Evolutionary conservation across 805 yeast species (phyloP).

Genomic region (Zygoascus bituminiphila): DNA sequence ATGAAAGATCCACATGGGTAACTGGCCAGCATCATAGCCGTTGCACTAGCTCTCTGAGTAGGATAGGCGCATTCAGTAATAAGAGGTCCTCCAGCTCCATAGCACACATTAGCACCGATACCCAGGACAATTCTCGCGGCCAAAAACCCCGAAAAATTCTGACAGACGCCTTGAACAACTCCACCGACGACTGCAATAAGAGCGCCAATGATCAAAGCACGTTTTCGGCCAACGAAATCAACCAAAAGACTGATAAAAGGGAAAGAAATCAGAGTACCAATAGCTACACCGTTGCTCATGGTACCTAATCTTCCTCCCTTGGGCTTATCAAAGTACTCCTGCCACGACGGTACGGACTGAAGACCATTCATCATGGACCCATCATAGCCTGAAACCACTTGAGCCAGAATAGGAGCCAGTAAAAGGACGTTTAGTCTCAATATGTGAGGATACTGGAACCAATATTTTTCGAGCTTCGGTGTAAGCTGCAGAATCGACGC

Average conservation of each 20-base stretch:
- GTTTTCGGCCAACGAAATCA: slow-evolving; percentile 9
- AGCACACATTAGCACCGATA: slow-evolving; percentile 20
- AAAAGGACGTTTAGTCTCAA: slow-evolving; percentile 13
- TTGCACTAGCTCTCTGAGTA: slow-evolving; percentile 47
- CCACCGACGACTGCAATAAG: slow-evolving; percentile 6
- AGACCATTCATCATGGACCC: slow-evolving; percentile 18
- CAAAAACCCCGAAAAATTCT: neutral
- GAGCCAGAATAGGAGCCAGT: slow-evolving; percentile 13
- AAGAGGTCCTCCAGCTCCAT: slow-evolving; percentile 52
- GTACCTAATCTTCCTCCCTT: slow-evolving; percentile 14
- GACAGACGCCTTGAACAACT: slow-evolving; percentile 1
- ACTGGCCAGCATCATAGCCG: slow-evolving; percentile 1
- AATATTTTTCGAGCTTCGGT: slow-evolving; percentile 13
- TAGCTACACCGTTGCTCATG: slow-evolving; percentile 24
- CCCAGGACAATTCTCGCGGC: slow-evolving; percentile 45
- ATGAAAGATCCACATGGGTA: slow-evolving; percentile 5
- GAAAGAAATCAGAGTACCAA: slow-evolving; percentile 66
- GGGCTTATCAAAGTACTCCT: slow-evolving; percentile 15
- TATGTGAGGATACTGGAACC: slow-evolving; percentile 15
- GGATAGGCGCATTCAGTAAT: slow-evolving; percentile 42
- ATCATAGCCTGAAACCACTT: slow-evolving; percentile 16
- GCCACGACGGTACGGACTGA: slow-evolving; percentile 20
- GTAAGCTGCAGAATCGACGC: slow-evolving; percentile 8
- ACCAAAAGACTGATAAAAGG: slow-evolving; percentile 42
- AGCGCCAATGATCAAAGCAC: slow-evolving; percentile 5